A percentile compares a stretch with the other conserved stretches of the same genome.
These are phyloP conservation scores for Umbelopsis vinacea DNA, from an alignment of 192 early-diverging fungal species.

Conservation along the genomic window DNA sequence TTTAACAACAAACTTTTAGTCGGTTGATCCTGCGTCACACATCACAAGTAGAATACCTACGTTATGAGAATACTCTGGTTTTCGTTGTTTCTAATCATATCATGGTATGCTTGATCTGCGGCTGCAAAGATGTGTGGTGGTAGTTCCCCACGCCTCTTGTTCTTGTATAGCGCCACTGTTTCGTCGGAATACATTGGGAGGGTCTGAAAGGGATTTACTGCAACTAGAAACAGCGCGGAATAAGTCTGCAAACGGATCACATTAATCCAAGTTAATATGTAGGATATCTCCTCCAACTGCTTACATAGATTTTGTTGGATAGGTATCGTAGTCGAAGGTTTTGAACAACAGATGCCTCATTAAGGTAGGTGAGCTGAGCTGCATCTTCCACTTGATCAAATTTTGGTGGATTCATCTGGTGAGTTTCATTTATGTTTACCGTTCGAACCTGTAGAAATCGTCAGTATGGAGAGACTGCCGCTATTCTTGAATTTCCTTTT, in stretches of 20 bases:
- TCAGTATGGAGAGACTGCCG: not conserved
- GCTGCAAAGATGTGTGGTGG: conserved; percentile 92
- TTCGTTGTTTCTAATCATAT: conserved; percentile 90
- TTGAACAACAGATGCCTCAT: conserved; percentile 26
- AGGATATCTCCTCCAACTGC: not conserved
- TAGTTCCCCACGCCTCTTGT: conserved; percentile 73
- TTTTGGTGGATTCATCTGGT: conserved; percentile 98
- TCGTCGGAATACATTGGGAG: conserved; percentile 90
- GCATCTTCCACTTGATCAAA: conserved; percentile 97
- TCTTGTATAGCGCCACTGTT: conserved; percentile 66
- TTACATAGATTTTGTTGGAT: conserved; percentile 91
- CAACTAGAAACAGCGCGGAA: conserved; percentile 96
- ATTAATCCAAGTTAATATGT: too few species aligned
- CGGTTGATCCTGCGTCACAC: not conserved
- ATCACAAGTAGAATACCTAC: conserved; percentile 43
- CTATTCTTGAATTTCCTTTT: too few species aligned
- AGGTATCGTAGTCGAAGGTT: conserved; percentile 91
- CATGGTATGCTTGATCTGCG: conserved; percentile 91
- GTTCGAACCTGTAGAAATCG: conserved; percentile 55
- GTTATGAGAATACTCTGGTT: conserved; percentile 98
- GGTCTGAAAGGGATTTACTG: conserved; percentile 95
- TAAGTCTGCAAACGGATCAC: conserved; percentile 71
- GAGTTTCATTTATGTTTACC: conserved; percentile 80
- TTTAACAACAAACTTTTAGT: conserved; percentile 23
- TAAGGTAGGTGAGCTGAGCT: conserved; percentile 53